Evolutionary conservation across 208 protist species (phyloP).

Genomic region (Crithidia thermophila): DNA sequence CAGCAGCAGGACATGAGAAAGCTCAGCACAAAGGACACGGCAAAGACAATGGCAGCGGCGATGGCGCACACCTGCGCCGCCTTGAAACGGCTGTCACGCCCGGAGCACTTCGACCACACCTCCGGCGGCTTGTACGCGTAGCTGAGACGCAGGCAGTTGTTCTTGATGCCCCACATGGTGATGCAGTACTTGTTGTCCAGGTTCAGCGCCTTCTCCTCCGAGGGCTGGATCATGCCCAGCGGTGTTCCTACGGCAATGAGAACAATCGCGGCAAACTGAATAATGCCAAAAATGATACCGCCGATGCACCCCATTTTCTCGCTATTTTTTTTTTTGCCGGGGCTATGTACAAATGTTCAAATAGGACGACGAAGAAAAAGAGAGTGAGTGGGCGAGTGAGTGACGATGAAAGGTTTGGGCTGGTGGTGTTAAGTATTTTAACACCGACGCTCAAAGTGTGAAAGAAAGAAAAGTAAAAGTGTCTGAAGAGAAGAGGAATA

Average conservation of each 20-base stretch:
- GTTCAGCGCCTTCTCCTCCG: constrained; percentile 2
- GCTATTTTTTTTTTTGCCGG: background rate
- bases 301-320: constrained; percentile 34
- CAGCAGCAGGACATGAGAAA: constrained; percentile 42
- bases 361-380: too few species aligned
- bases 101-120: constrained; percentile 32
- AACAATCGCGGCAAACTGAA: constrained; percentile 37
- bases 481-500: too few species aligned
- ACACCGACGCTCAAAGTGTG: too few species aligned
- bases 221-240: constrained; percentile 26
- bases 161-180: constrained; percentile 53
- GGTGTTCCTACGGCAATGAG: constrained; percentile 23
- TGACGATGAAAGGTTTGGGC: too few species aligned
- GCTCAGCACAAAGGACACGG: constrained; percentile 13
- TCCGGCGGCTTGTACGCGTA: constrained; percentile 20
- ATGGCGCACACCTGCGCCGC: constrained; percentile 42
- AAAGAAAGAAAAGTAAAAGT: too few species aligned
- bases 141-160: constrained; percentile 30
- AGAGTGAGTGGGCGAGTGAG: too few species aligned
- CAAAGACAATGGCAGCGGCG: constrained; percentile 24
- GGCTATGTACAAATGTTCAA: background rate
- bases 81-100: constrained; percentile 37
- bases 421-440: too few species aligned
- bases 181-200: constrained; percentile 33
- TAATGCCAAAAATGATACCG: constrained; percentile 27